A percentile compares a stretch with the other conserved stretches of the same genome.
Conservation (phyloP, 1,139 yeast species). For the Protomyces pachydermus region DNA sequence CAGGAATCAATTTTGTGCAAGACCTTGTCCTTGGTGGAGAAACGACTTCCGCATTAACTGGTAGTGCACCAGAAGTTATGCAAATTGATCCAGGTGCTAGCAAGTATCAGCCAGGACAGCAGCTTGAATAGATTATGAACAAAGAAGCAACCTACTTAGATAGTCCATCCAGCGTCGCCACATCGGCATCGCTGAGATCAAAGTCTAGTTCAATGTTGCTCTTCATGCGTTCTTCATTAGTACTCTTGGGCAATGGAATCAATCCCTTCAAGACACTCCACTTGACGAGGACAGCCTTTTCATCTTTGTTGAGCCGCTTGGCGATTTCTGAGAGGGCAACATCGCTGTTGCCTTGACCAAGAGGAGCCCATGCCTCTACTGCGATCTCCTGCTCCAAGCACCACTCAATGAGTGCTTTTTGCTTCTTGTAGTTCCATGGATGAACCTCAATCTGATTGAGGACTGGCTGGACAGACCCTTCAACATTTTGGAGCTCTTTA, state of each 20-base stretch:
- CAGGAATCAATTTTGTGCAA: conserved; percentile 2
- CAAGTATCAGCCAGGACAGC: conserved; percentile 1
- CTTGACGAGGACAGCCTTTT: conserved; percentile 46
- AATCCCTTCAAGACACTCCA: conserved; percentile 50
- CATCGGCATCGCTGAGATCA: neutral
- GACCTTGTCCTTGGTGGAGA: neutral
- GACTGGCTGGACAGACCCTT: conserved; percentile 43
- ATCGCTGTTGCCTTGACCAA: conserved; percentile 56
- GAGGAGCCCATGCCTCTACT: conserved; percentile 63
- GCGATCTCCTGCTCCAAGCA: conserved; percentile 49
- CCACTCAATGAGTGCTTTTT: conserved; percentile 46
- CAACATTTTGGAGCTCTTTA: conserved; percentile 43
- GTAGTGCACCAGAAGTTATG: conserved; percentile 4
- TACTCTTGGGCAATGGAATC: conserved; percentile 69
- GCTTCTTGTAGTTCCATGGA: conserved; percentile 48
- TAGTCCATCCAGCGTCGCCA: neutral
- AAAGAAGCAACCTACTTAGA: neutral
- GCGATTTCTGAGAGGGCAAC: conserved; percentile 41
- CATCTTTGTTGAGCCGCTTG: conserved; percentile 41
- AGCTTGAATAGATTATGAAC: neutral
- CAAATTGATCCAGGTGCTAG: conserved; percentile 11
- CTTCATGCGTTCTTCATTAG: conserved; percentile 54
- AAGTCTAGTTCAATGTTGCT: conserved; percentile 42
- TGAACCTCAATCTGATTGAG: conserved; percentile 52
- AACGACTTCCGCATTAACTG: neutral